A percentile compares a stretch with the other conserved stretches of the same genome.
Conservation (phyloP, 805 yeast species). For the Priceomyces castillae region DNA sequence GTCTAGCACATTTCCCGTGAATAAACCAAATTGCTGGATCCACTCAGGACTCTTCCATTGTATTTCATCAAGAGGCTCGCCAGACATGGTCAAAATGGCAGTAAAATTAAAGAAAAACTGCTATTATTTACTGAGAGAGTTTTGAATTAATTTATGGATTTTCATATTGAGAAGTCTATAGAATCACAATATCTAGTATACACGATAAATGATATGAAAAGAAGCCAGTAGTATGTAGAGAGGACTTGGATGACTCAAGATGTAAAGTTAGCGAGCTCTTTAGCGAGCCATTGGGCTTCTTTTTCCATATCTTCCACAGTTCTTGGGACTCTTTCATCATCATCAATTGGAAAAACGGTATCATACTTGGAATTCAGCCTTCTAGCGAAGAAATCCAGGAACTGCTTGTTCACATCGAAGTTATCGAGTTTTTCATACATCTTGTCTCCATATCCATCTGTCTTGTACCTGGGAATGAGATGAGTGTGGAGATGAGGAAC, state of each 20-base stretch:
- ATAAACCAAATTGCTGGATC: constrained; percentile 84
- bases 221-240: too few species aligned
- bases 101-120: too few species aligned
- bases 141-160: too few species aligned
- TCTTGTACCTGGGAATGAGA: constrained; percentile 75
- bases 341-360: constrained; percentile 35
- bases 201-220: too few species aligned
- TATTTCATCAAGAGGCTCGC: constrained; percentile 68
- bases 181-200: background rate
- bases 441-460: constrained; percentile 62
- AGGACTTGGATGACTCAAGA: too few species aligned
- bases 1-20: constrained; percentile 87
- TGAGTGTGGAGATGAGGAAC: constrained; percentile 95
- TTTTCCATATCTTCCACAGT: constrained; percentile 60
- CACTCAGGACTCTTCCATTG: constrained; percentile 99
- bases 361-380: constrained; percentile 23
- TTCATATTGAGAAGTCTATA: background rate
- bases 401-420: constrained; percentile 43
- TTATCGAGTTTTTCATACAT: constrained; percentile 66
- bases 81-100: background rate
- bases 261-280: constrained; percentile 33
- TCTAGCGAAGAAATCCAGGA: constrained; percentile 26
- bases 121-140: too few species aligned
- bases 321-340: constrained; percentile 57
- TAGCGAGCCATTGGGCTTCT: constrained; percentile 62